Base-by-base conservation (phyloP, 2,329 filamentous ascomycete genomes). In the Trematosphaeria pertusa region DNA sequence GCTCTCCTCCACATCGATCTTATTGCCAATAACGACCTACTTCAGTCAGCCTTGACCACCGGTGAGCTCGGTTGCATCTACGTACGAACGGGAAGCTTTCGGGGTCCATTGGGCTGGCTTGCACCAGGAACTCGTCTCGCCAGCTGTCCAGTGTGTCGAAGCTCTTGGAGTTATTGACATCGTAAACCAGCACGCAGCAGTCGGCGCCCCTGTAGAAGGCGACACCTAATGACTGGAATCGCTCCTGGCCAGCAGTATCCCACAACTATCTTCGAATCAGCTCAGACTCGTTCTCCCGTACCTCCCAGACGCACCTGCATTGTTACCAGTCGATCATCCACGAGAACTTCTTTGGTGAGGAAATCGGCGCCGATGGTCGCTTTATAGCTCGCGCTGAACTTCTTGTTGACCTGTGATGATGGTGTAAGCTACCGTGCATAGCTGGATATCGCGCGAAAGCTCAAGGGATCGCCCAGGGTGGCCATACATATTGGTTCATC, bases 401-500 rank as follows among this genome's bases (percentile, higher is more conserved):
- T 97, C 81, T 99, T 99, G 82, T 99, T 99, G 84, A 99, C 93
- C 93, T 97, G 61, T 31, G 18, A 12, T 12, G 4, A 2, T n/a
- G 15, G 43, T 43, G 41, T 63, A 26, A 64, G 59, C 49, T 11
- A 28, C 9, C 9, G 5, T 17, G 5, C 11, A 20, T 17, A 7
- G 2, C 14, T 2, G 21, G 6, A 28, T 20, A 20, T 28, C 30
- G 36, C 20, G 32, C 24, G 28, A 38, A 21, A 14, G 11, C 5
- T 11, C n/a, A 9, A 33, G 12, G 12, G 17, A 14, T 48, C 21
- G 40, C 11, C 20, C 5, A 40, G 49, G 22, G 42, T 5, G 37
- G 46, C 65, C 89, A 74, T 86, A 97, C 94, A 89, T 97, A 99
- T 97, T 99, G 94, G 80, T 99, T 99, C 94, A 99, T 99, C 84